Conservation (phyloP, 345 rosid genomes). For the Theobroma cacao region DNA sequence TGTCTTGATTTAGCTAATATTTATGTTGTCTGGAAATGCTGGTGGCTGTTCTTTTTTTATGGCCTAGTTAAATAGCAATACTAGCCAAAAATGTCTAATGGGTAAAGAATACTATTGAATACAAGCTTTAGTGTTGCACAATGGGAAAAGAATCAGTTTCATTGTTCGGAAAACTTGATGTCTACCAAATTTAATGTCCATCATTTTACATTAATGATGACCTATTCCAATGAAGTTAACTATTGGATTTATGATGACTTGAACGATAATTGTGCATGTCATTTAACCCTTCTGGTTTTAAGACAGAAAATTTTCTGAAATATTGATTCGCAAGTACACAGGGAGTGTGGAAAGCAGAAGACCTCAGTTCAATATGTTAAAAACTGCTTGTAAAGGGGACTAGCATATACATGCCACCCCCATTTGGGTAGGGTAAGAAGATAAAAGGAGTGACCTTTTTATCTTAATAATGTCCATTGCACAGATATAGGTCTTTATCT, state of each 20-base stretch:
- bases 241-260: not conserved
- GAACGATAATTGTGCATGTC: not conserved
- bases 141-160: not conserved
- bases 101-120: not conserved
- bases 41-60: not conserved
- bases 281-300: not conserved
- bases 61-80: not conserved
- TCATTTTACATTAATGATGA: not conserved
- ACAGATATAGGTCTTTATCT: not conserved
- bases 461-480: not conserved
- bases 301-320: not conserved
- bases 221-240: not conserved
- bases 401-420: not conserved
- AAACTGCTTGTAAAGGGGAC: not conserved
- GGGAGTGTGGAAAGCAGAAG: not conserved
- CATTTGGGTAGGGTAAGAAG: not conserved
- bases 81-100: not conserved
- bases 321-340: not conserved
- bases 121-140: not conserved
- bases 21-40: not conserved
- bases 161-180: not conserved
- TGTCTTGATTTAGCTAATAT: not conserved
- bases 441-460: not conserved
- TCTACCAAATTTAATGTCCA: not conserved
- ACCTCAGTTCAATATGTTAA: not conserved